These are phyloP conservation scores for Metschnikowia colocasiae DNA, from an alignment of 805 yeast species.

Conservation along the genomic window DNA sequence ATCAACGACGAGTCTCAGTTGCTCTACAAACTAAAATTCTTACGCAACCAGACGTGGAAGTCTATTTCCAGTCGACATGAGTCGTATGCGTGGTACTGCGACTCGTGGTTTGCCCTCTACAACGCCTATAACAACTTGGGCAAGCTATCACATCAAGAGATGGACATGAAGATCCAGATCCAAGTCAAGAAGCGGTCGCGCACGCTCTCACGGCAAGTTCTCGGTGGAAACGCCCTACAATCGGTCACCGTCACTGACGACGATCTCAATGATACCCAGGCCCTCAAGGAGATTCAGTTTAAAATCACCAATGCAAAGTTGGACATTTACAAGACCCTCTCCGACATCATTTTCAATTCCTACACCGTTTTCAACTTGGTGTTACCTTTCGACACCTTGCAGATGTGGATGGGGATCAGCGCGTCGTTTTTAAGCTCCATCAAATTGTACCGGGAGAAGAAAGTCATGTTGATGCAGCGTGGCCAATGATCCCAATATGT, in stretches of 20 bases:
- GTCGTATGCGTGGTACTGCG: constrained; percentile 65
- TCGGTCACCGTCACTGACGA: constrained; percentile 13
- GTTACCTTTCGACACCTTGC: constrained; percentile 35
- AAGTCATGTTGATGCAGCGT: constrained; percentile 10
- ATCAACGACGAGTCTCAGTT: constrained; percentile 61
- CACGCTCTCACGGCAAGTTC: constrained; percentile 38
- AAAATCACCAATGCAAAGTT: constrained; percentile 35
- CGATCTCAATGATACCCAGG: constrained; percentile 21
- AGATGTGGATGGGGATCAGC: constrained; percentile 45
- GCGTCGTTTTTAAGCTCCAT: constrained; percentile 37
- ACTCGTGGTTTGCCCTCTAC: constrained; percentile 55
- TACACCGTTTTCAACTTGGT: constrained; percentile 38
- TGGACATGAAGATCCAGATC: constrained; percentile 52
- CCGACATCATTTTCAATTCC: constrained; percentile 39
- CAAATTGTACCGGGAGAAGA: constrained; percentile 38
- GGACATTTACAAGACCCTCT: constrained; percentile 37
- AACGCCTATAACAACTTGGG: constrained; percentile 45
- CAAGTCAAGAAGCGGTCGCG: constrained; percentile 59
- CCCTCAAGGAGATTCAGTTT: constrained; percentile 33
- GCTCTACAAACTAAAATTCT: constrained; percentile 51
- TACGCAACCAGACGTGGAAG: constrained; percentile 34
- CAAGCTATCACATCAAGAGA: constrained; percentile 44
- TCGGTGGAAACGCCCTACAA: constrained; percentile 22
- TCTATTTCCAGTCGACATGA: constrained; percentile 52
- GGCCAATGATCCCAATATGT: neutral